Base-by-base conservation (phyloP, 169 alveolate species). In the Cryptosporidium bovis region DNA sequence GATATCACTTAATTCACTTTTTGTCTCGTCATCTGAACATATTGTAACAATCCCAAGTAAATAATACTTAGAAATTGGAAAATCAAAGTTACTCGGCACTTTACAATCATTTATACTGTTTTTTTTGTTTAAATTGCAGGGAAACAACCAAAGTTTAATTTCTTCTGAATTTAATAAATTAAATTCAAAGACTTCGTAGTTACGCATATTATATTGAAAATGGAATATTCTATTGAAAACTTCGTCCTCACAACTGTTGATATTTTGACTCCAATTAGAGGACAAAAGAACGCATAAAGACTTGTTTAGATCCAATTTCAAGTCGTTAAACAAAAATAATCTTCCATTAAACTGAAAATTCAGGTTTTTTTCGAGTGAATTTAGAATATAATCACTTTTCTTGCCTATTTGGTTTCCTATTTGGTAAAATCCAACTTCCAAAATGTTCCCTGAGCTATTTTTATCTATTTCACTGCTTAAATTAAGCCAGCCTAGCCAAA, bases 401-500 rank as follows among this genome's bases (percentile, higher is more conserved):
- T 29, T 69, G 20, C 51, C 40, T 36, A 60, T 44, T 16, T 56
- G 71, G 36, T 44, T 77, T 4, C 71, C 51, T 20, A 77, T 60
- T 60, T 33, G 87, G 18, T 60, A 77, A 20, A 77, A 46, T 5
- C 87, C 87, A 24, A 77, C 64, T 7, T 34, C 65, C 18, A 77
- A 16, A 62, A 51, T 15, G 13, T 44, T 48, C 16, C 15, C 51
- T 27, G 24, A 20, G 44, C 8, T 16, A 5, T 44, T 36, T 12
- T 8, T 53, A 36, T 29, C 33, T 13, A 51, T 51, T 40, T 55
- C 29, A 20, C 51, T 27, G 27, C 16, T 40, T 12, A 77, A 60
- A 51, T 64, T 44, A 24, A 77, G 4, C 87, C 87, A 77, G n/a
- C 87, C 87, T 16, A 77, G 27, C 87, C 87, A 77, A 8, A 62